Conservation (phyloP, 768 basidiomycete species). For the Lentinula sp. region DNA sequence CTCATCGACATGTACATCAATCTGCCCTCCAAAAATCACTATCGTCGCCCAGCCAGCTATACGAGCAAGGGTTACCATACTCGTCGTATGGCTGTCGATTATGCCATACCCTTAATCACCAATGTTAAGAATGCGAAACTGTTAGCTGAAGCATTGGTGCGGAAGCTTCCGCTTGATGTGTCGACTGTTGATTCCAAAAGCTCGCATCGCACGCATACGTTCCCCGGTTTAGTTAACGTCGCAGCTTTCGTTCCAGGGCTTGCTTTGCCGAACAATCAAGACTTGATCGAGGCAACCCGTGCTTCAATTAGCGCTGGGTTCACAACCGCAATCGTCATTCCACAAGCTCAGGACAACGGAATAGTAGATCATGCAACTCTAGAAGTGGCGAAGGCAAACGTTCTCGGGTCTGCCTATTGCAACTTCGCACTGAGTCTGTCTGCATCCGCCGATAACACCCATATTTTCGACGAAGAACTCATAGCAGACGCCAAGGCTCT, state of each 20-base stretch:
- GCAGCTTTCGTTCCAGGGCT: slow-evolving; percentile 80
- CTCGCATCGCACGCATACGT: slow-evolving; percentile 82
- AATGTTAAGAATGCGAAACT: slow-evolving; percentile 99
- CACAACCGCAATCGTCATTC: slow-evolving; percentile 76
- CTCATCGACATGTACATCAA: slow-evolving; percentile 99
- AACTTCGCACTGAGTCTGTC: slow-evolving; percentile 83
- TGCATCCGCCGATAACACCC: slow-evolving; percentile 64
- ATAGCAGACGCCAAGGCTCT: slow-evolving; percentile 78
- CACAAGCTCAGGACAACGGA: slow-evolving; percentile 52
- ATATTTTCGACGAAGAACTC: slow-evolving; percentile 63
- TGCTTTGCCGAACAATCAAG: slow-evolving; percentile 42
- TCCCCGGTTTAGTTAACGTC: slow-evolving; percentile 90
- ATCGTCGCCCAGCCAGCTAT: slow-evolving; percentile 94
- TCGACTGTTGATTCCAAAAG: slow-evolving; percentile 91
- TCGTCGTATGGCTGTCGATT: slow-evolving; percentile 98
- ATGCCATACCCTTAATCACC: slow-evolving; percentile 93
- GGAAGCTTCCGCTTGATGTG: slow-evolving; percentile 87
- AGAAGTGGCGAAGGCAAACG: slow-evolving; percentile 61
- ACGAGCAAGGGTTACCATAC: slow-evolving; percentile 95
- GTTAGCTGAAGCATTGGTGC: slow-evolving; percentile 86
- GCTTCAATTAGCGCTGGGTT: slow-evolving; percentile 89
- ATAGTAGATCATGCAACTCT: slow-evolving; percentile 68
- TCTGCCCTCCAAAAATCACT: slow-evolving; percentile 95
- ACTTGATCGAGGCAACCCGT: slow-evolving; percentile 63
- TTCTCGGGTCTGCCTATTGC: slow-evolving; percentile 65